Evolutionary conservation across 2,329 filamentous ascomycete genomes (phyloP), one percentile per base, ranked within the genome.

Genomic region (Juglanconis oblonga): DNA sequence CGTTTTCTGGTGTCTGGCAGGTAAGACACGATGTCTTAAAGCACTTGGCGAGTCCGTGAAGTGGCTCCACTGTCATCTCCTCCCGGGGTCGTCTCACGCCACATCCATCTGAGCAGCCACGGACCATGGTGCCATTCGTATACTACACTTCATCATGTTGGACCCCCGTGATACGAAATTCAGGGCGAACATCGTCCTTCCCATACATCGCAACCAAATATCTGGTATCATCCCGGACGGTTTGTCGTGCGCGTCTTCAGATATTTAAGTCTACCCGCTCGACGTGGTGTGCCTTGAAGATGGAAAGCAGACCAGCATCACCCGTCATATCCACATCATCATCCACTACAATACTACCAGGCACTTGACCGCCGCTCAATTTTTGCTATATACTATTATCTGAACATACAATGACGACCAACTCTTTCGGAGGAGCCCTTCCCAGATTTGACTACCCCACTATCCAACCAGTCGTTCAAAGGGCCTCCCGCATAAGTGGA

Each of bases 361-460:
- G 36, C 38, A 54, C 17, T 32, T 40, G 31, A 50, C 44, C 50
- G 35, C 24, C 29, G 24, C 17, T 17, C 17, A 10, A 3, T 53
- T 13, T 47, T 31, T 47, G 14, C n/a, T 13, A 58, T 14, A 36
- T 5, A 47, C 40, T 31, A 31, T 32, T 17, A 38, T 36, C 29
- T 36, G 45, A 33, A 59, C 45, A 53, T 32, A 61, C 44, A 31
- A 62, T 62, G 61, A 62, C 61, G 42, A 62, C 61, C 61, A 62
- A 62, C 57, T 62, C 61, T 6, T 62, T 51, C 53, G 61, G 61
- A 42, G 58, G 57, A 9, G 53, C 61, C n/a, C 61, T 62, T 44
- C 61, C 61, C n/a, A 62, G 58, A 42, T 60, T 62, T 38, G 61
- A 60, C 49, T 62, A 60, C n/a, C 57, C 61, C 17, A 53, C 61